Evolutionary conservation across 73 alveolate genomes (phyloP).

Genomic region (Paramecium pentaurelia): DNA sequence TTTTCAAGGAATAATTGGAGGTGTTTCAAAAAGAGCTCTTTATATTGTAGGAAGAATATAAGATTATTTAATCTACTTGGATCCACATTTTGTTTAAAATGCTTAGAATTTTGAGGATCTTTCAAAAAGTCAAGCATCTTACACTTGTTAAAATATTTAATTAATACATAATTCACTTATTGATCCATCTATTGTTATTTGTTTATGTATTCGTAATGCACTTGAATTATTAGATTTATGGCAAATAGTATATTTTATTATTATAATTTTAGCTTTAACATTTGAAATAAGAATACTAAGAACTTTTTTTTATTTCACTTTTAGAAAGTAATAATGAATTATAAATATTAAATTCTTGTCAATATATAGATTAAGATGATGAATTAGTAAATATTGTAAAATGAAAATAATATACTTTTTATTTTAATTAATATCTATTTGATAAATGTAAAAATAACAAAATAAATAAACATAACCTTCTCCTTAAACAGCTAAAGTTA

Average conservation of each 20-base stretch:
- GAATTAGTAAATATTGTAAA: background rate
- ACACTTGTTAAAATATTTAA: background rate
- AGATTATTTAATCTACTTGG: background rate
- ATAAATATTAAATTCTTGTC: background rate
- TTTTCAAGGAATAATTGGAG: background rate
- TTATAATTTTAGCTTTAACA: background rate
- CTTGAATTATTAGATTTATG: background rate
- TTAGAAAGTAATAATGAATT: background rate
- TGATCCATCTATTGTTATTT: background rate
- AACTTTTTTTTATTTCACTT: background rate
- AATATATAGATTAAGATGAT: background rate
- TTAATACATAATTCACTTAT: background rate
- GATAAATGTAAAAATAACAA: background rate
- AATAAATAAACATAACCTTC: background rate
- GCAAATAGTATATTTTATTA: background rate
- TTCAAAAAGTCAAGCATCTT: background rate
- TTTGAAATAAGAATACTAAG: background rate
- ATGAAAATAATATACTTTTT: background rate
- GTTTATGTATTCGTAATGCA: background rate
- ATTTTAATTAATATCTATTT: background rate
- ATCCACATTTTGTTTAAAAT: background rate
- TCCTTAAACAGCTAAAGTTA: background rate
- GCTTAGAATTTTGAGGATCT: background rate
- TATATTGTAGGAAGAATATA: background rate
- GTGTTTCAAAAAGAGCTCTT: background rate